Base-by-base conservation (phyloP, 2,329 filamentous ascomycete species). In the Alternaria conjuncta region DNA sequence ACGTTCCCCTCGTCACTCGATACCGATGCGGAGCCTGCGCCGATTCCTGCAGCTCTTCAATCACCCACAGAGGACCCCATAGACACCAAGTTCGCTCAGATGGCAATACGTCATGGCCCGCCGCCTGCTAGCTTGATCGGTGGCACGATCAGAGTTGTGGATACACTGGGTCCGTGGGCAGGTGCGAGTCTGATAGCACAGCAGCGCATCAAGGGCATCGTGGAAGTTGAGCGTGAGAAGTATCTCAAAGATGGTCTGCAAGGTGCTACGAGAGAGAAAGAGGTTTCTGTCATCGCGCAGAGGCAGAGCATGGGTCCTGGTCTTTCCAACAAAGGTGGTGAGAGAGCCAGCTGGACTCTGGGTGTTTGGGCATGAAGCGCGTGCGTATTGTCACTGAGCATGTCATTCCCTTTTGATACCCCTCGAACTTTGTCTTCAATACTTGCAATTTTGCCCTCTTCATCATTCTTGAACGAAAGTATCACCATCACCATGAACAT, bases 111-210 rank as follows among this genome's bases (percentile, higher is more conserved):
- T 58, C 82, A 80, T 69, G 82, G 68, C 2, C 76, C 77, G 0
- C 73, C 78, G 3, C 57, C 79, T 75, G 57, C 66, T 6, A 75
- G 71, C 5, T 64, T 76, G 6, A 74, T 88, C 2, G 86, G 87
- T 43, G 90, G 90, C 3, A 81, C 84, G 26, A 81, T 94, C 43
- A 85, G 92, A 25, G 89, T 86, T 3, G 81, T 93, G 2, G 88
- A 92, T 65, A 89, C 89, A 1, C 80, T 94, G 2, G 92, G 92
- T 0, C 83, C 91, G 2, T 95, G 92, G 91, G 86, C 87, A 20
- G 92, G 92, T 11, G 92, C 89, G 4, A 93, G 91, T 75, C 75
- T 95, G 57, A 81, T 91, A 18, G 87, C 89, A 3, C 88, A 90
- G 68, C 82, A 94, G 62, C 90, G 90, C 60, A 84, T 93, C 5